Conservation (phyloP, 495 filamentous ascomycete species). For the Hyaloscypha variabilis region DNA sequence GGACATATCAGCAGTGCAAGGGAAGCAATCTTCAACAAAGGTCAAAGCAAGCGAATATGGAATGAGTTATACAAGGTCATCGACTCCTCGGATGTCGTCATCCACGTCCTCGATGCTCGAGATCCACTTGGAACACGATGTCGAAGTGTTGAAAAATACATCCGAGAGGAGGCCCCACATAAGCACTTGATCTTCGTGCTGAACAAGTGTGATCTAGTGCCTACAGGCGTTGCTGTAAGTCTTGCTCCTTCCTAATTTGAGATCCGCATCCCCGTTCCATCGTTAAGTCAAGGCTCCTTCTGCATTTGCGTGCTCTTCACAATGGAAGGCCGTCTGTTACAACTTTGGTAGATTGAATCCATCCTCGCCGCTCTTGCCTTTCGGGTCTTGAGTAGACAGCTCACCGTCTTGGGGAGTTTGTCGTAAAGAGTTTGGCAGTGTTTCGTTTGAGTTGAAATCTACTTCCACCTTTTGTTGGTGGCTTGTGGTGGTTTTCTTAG, state of each 20-base stretch:
- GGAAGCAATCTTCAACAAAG: slow-evolving; percentile 92
- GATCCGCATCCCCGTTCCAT: slow-evolving; percentile 46
- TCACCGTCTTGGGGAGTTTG: slow-evolving; percentile 85
- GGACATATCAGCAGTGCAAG: slow-evolving; percentile 66
- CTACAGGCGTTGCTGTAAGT: slow-evolving; percentile 92
- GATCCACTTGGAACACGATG: slow-evolving; percentile 91
- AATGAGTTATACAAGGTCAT: slow-evolving; percentile 99
- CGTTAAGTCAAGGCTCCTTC: slow-evolving; percentile 95
- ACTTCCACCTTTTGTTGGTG: slow-evolving; percentile 45
- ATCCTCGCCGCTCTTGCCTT: slow-evolving; percentile 64
- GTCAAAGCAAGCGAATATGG: slow-evolving; percentile 94
- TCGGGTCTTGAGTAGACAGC: slow-evolving; percentile 65
- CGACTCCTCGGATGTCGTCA: slow-evolving; percentile 92
- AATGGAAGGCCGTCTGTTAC: slow-evolving; percentile 93
- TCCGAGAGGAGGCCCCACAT: slow-evolving; percentile 88
- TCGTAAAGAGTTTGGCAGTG: slow-evolving; percentile 64
- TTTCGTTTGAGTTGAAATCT: slow-evolving; percentile 87
- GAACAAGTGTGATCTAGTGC: slow-evolving; percentile 97
- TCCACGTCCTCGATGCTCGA: slow-evolving; percentile 92
- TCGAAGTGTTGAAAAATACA: slow-evolving; percentile 90
- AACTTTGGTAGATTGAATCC: slow-evolving; percentile 90
- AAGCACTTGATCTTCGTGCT: slow-evolving; percentile 92
- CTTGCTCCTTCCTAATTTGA: slow-evolving; percentile 23
- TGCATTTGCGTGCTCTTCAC: slow-evolving; percentile 47
- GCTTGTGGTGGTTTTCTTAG: slow-evolving; percentile 87